A percentile compares a stretch with the other conserved stretches of the same genome.
phyloP scores from a whole-genome alignment of 768 basidiomycete species.

The Cyclocybe cylindracea region DNA sequence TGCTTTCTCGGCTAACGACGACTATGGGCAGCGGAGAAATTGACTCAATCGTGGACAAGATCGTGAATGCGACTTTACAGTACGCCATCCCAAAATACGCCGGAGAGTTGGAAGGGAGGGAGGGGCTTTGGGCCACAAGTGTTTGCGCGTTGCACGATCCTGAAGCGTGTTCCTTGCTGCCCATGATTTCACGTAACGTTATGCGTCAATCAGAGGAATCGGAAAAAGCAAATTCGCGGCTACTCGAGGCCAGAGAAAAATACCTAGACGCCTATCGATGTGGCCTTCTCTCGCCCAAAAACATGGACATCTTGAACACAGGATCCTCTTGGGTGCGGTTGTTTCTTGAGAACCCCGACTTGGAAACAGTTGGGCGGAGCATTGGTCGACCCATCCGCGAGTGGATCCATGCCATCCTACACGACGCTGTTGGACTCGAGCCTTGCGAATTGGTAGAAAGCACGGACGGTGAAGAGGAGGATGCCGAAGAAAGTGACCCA shows the following conservation, averaged over 20 bases:
- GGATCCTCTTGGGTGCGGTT: slow-evolving; percentile 69
- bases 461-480: slow-evolving; percentile 21
- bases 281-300: slow-evolving; percentile 56
- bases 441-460: slow-evolving; percentile 16
- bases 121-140: slow-evolving; percentile 53
- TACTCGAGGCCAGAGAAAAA: slow-evolving; percentile 42
- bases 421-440: slow-evolving; percentile 66
- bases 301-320: slow-evolving; percentile 61
- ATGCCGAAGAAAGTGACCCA: slow-evolving; percentile 7
- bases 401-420: slow-evolving; percentile 70
- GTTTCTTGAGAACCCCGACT: slow-evolving; percentile 80
- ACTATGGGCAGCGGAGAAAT: slow-evolving; percentile 63
- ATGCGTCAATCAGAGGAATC: slow-evolving; percentile 31
- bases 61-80: slow-evolving; percentile 74
- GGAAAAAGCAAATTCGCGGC: slow-evolving; percentile 28
- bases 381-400: slow-evolving; percentile 62
- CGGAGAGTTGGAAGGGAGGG: slow-evolving; percentile 35
- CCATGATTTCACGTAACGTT: slow-evolving; percentile 50
- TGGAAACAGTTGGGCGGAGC: slow-evolving; percentile 63
- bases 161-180: slow-evolving; percentile 56
- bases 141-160: slow-evolving; percentile 65
- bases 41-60: slow-evolving; percentile 62
- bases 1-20: slow-evolving; percentile 50
- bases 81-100: slow-evolving; percentile 71
- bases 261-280: slow-evolving; percentile 67